Evolutionary conservation across 345 rosid genomes (phyloP).

Genomic region (Gossypium thurberi): DNA sequence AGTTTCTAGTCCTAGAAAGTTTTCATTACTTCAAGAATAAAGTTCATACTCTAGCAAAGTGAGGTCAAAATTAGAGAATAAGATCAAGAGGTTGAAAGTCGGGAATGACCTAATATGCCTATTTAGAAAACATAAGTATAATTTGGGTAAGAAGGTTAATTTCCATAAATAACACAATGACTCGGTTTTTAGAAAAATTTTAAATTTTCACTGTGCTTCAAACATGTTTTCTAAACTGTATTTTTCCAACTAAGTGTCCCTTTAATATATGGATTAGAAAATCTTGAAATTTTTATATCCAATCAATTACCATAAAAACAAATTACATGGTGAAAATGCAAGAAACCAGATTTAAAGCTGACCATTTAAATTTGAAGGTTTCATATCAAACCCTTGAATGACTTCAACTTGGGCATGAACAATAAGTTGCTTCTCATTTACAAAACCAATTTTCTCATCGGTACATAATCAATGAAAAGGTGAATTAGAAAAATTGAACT

Average conservation of each 20-base stretch:
- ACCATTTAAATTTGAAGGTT: constrained; percentile 87
- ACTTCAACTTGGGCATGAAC: constrained; percentile 74
- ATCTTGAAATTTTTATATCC: constrained; percentile 46
- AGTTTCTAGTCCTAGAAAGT: no score
- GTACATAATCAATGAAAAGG: constrained; percentile 15
- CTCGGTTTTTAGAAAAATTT: no score
- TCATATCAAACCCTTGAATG: constrained; percentile 71
- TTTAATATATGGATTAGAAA: constrained; percentile 90
- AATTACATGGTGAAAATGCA: not conserved
- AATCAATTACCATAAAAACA: not conserved
- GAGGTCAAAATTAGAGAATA: no score
- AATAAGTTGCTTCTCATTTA: constrained; percentile 71
- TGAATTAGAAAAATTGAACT: not conserved
- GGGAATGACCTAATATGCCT: no score
- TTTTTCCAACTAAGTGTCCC: constrained; percentile 23
- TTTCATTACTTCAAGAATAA: no score
- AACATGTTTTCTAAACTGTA: no score
- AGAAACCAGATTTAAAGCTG: constrained; percentile 13
- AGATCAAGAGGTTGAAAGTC: no score
- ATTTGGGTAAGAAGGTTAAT: no score
- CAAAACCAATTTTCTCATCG: constrained; percentile 64
- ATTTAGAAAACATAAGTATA: no score
- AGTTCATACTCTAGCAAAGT: no score
- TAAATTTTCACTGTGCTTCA: no score
- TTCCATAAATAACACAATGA: no score